Base-by-base conservation (phyloP, 2,329 filamentous ascomycete genomes). In the Neoascochyta sp. region DNA sequence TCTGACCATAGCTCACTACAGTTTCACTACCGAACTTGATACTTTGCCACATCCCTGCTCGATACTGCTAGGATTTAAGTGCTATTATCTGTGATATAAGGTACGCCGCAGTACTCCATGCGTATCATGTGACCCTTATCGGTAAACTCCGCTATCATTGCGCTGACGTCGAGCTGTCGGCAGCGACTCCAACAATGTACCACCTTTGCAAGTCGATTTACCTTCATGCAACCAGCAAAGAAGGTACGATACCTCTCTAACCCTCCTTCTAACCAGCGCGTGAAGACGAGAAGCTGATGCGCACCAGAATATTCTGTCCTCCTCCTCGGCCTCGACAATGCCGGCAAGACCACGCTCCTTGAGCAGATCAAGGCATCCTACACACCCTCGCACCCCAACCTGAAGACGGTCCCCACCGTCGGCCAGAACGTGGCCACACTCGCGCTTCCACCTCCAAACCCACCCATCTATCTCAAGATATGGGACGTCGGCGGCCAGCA, bases 401-500 rank as follows among this genome's bases (percentile, higher is more conserved):
- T 78, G 48, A 89, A 92, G 62, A 95, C 90, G 24, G 90, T 96
- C 6, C 92, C 92, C 16, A 98, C 92, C 12, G 90, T 96, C 51
- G 92, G 92, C 45, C 92, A 96, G 64, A 96, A 96, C 66, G 89
- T 96, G 44, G 85, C 86, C 41, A 92, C 89, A 25, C 86, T 98
- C 59, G 80, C 84, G 13, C 75, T 96, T 14, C 54, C 58, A 1
- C 52, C 54, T 2, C 58, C 58, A 6, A 52, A 60, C 26, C 83
- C 87, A 10, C 87, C 95, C 63, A 90, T 95, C 79, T 95, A 96
- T 71, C 74, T 98, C 57, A 95, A 95, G 71, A 84, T 98, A 52
- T 96, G 92, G 92, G 92, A 98, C 60, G 87, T 98, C 1, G 92
- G 92, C 44, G 92, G 92, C 5, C 92, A 98, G 65, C 80, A 92